Conservation (phyloP, 352 stramenopile species). For the Globisporangium emineosum region DNA sequence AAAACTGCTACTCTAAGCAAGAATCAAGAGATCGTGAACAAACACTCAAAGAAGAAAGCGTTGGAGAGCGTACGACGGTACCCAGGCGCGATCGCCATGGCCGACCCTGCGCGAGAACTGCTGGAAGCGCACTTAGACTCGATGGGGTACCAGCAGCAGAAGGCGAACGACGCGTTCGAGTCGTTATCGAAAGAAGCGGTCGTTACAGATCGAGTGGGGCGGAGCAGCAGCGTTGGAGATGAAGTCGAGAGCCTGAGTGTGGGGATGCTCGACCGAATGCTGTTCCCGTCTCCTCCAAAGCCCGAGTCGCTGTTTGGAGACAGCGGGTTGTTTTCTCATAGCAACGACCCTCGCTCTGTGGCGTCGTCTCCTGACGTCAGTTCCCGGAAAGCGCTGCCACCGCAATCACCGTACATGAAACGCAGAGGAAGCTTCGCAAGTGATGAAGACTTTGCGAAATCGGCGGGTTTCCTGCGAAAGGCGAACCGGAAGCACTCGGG, state of each 20-base stretch:
- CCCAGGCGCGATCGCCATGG: conserved; percentile 23
- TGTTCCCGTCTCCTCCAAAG: conserved; percentile 30
- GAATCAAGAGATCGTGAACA: not conserved
- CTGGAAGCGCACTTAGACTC: conserved; percentile 44
- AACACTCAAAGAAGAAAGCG: conserved; percentile 15
- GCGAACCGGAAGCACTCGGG: conserved; percentile 55
- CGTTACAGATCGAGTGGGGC: not conserved
- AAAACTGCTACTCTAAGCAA: not conserved
- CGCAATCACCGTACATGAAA: conserved; percentile 31
- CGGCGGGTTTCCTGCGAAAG: conserved; percentile 61
- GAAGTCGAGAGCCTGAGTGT: conserved; percentile 7
- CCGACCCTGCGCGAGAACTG: conserved; percentile 38
- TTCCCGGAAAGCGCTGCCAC: not conserved
- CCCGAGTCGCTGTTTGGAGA: conserved; percentile 20
- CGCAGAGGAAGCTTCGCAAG: conserved; percentile 48
- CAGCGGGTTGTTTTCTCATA: not conserved
- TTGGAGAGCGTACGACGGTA: conserved; percentile 26
- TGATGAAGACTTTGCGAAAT: conserved; percentile 64
- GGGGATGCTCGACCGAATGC: conserved; percentile 18
- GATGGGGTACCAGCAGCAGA: conserved; percentile 44
- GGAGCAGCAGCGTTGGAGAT: not conserved
- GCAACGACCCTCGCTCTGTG: not conserved
- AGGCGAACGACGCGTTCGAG: conserved; percentile 32
- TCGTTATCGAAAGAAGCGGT: conserved; percentile 33
- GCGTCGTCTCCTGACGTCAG: conserved; percentile 3